phyloP scores from a whole-genome alignment of 305 asterid species.

The Coffea humblotiana region DNA sequence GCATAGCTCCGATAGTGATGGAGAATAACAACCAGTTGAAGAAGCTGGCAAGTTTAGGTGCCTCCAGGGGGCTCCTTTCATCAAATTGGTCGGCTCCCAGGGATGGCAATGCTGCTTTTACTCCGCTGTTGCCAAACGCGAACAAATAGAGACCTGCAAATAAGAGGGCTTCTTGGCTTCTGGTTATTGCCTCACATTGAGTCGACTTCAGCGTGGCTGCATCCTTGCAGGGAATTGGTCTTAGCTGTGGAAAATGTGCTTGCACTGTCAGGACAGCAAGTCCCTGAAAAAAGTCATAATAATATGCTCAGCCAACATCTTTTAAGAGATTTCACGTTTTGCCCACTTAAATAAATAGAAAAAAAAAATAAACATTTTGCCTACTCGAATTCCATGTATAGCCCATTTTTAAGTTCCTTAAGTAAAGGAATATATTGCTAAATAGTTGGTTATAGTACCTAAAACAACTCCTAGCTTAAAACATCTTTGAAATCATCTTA shows the following conservation, averaged over 20 bases:
- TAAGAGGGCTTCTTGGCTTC: conserved; percentile 47
- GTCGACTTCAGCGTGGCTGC: conserved; percentile 25
- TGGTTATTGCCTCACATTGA: conserved; percentile 48
- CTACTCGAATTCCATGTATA: too few relatives aligned
- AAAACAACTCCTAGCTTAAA: too few relatives aligned
- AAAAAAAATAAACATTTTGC: too few relatives aligned
- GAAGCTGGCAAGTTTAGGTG: conserved; percentile 57
- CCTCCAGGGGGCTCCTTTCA: conserved; percentile 52
- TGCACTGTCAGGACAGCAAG: conserved; percentile 60
- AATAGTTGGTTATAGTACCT: too few relatives aligned
- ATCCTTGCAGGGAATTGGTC: conserved; percentile 69
- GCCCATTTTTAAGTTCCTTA: neutral
- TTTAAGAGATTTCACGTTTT: too few relatives aligned
- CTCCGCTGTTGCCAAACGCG: conserved; percentile 62
- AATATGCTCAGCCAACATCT: neutral
- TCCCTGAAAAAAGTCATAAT: conserved; percentile 45
- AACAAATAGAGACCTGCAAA: conserved; percentile 60
- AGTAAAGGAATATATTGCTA: neutral
- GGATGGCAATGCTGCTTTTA: conserved; percentile 69
- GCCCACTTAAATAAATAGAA: too few relatives aligned
- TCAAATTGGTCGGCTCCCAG: conserved; percentile 82
- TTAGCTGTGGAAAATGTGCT: conserved; percentile 57
- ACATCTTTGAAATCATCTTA: too few relatives aligned
- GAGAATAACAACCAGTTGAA: conserved; percentile 64
- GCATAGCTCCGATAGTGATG: conserved; percentile 49